Base-by-base conservation (phyloP, 2,329 filamentous ascomycete species). In the Penicillium occitanis region DNA sequence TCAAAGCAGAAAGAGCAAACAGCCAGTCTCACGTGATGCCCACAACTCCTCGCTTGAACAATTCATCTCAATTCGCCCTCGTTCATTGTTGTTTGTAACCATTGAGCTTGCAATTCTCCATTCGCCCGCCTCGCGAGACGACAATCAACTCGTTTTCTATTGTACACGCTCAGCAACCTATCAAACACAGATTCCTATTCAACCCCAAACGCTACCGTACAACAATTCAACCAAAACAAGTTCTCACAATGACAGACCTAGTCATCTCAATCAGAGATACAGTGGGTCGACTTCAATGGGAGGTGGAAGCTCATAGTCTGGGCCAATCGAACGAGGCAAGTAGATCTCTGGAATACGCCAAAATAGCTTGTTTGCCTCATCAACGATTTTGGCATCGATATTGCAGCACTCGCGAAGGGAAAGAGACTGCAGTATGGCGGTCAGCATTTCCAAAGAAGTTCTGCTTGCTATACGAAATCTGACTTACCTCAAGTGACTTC, bases 341-440 rank as follows among this genome's bases (percentile, higher is more conserved):
- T 72, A 69, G 10, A 75, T 63, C 22, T 75, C 70, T 13, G 71
- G 69, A 11, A 75, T 74, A 13, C 69, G 68, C 74, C 74, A 75
- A 30, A 74, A 64, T 0, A 55, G 51, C 59, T 67, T 70, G 51
- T 74, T 75, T 35, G 71, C 71, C 50, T 67, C 63, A 40, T 72
- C 69, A 17, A 73, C 58, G 50, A 70, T 66, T 48, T 69, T 66
- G 3, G 73, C 61, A 6, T 72, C 64, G 22, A 75, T 35, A 35
- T 70, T 69, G 17, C 66, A 61, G 55, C 73, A 74, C 44, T 74
- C 66, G 22, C 69, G 71, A 11, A 75, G 71, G 28, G 73, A 75
- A 8, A 75, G 65, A 30, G 73, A 75, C 73, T 75, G 51, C 51
- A 33, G 17, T 8, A 35, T 17, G 11, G 8, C 8, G 28, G 17